These are phyloP conservation scores for Silene uniflora DNA, from an alignment of 148 eudicot genomes.

Conservation along the genomic window DNA sequence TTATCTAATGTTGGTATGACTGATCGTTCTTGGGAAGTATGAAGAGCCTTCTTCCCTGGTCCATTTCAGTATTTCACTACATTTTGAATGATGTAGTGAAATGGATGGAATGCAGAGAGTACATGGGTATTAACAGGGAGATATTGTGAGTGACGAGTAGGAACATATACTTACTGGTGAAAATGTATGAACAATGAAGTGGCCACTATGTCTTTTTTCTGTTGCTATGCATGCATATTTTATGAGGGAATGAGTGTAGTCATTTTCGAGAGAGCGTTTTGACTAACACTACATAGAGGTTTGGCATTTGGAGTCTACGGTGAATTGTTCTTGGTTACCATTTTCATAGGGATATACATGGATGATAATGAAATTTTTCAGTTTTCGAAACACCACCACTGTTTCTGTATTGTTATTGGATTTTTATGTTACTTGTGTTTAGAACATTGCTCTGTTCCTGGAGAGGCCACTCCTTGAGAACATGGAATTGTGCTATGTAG, in stretches of 20 bases:
- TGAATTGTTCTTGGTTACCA: neutral
- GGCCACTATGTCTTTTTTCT: neutral
- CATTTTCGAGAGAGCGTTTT: neutral
- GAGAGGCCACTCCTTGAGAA: neutral
- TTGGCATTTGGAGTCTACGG: neutral
- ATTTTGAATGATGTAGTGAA: neutral
- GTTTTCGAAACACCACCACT: neutral
- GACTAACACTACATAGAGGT: neutral
- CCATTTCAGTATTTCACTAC: neutral
- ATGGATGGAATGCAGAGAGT: neutral
- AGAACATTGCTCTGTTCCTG: neutral
- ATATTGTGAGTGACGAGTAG: neutral
- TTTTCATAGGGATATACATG: neutral
- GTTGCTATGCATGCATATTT: neutral
- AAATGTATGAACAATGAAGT: neutral
- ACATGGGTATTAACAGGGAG: neutral
- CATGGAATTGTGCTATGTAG: neutral
- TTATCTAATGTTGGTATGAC: neutral
- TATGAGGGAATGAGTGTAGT: neutral
- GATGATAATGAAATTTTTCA: neutral
- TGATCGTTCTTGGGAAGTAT: constrained; percentile 2
- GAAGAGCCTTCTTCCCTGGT: neutral
- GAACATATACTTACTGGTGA: neutral
- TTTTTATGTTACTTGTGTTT: neutral
- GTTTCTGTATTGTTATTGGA: neutral